Base-by-base conservation (phyloP, 805 yeast species). In the Lachancea sp. region DNA sequence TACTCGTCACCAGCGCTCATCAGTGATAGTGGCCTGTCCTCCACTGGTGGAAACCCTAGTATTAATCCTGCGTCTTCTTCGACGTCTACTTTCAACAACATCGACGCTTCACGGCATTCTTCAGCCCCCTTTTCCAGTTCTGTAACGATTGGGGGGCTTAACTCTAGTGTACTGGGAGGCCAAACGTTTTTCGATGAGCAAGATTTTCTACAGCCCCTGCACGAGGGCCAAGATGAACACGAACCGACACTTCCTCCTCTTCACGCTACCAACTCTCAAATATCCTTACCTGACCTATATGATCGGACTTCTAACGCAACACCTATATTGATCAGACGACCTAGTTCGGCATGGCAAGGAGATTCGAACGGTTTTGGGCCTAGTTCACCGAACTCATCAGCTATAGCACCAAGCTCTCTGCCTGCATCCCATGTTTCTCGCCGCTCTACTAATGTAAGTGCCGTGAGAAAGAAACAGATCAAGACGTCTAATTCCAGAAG, bases 251-350 rank as follows among this genome's bases (percentile, higher is more conserved):
- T 37, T n/a, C 34, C 47, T 3, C 29, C 40, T 17, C 40, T 44
- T n/a, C 47, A 44, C 29, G 43, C 47, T 8, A 40, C 47, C 8
- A 44, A 42, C 4, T 44, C 47, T 6, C 37, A 32, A 17, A 34
- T 41, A 13, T 44, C 47, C 7, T 26, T 44, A 17, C 29, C 39
- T n/a, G 47, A 44, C 13, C 19, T 44, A 5, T 36, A 40, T 26
- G 32, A 40, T 18, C 12, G 35, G 9, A 17, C 34, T 12, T 26
- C 30, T 5, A 40, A 35, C 28, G 28, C 23, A 11, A 28, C 36
- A 4, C 47, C 47, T 17, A 44, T 44, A 13, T 40, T 42, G 5
- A 44, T 44, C 17, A 33, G 40, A 13, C 29, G 40, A 25, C 42
- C 44, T 5, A 34, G 26, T 23, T 12, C 37, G 5, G 29, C 47